These are phyloP conservation scores for Mucor piriformis DNA, from an alignment of 371 early-diverging fungal species.

Conservation along the genomic window DNA sequence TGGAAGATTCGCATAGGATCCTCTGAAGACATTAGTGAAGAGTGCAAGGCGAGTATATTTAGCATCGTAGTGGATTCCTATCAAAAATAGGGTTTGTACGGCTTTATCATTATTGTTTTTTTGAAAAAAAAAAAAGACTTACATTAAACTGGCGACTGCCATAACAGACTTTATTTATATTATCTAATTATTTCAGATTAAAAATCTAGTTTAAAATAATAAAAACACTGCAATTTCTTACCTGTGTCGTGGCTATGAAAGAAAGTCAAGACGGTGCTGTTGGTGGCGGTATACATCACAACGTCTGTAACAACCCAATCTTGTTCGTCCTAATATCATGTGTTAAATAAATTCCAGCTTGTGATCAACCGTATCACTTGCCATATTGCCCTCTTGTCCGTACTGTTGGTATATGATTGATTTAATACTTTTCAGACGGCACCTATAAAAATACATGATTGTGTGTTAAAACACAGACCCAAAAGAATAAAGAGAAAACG, in stretches of 20 bases:
- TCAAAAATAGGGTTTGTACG: not conserved
- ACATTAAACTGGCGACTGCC: conserved; percentile 9
- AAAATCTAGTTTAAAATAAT: too few species aligned
- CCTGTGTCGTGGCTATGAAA: conserved; percentile 40
- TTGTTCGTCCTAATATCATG: not conserved
- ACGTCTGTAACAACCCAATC: conserved; percentile 55
- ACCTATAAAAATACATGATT: conserved; percentile 1
- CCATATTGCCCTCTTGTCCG: not conserved
- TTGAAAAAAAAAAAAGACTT: not conserved
- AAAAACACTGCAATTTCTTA: not conserved
- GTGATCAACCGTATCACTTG: not conserved
- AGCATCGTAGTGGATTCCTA: conserved; percentile 6
- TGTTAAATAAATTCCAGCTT: not conserved
- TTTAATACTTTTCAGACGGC: conserved; percentile 12
- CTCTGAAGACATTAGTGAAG: not conserved
- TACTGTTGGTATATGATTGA: conserved; percentile 8
- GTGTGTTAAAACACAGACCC: too few species aligned
- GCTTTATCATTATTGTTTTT: not conserved
- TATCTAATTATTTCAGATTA: not conserved
- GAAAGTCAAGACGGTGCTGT: conserved; percentile 55
- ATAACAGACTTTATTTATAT: conserved; percentile 4
- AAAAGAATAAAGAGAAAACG: not conserved
- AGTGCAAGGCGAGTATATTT: not conserved
- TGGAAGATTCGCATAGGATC: conserved; percentile 25
- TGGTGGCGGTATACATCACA: conserved; percentile 60